Evolutionary conservation across 2,329 filamentous ascomycete species (phyloP).

Genomic region (Albifimbria verrucaria): DNA sequence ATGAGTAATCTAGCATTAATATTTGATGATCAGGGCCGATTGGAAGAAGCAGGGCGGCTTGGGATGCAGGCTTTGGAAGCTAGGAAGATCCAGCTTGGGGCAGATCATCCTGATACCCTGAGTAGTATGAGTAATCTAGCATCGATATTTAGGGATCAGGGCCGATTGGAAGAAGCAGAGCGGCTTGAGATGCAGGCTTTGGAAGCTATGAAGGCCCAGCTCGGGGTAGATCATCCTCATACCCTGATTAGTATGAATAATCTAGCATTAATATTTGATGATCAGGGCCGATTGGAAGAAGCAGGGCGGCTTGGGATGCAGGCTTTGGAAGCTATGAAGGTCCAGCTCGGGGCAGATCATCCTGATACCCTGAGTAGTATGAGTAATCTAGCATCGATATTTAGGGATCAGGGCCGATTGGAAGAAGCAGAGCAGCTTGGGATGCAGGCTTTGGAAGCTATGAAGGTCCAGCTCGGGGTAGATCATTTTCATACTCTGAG

Average conservation of each 20-base stretch:
- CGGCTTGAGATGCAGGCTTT: not conserved
- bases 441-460: too few relatives aligned
- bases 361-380: too few relatives aligned
- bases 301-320: not conserved
- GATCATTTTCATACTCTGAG: slow-evolving; percentile 5
- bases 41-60: too few relatives aligned
- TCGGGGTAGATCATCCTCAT: not conserved
- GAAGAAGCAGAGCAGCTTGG: too few relatives aligned
- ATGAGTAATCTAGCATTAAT: too few relatives aligned
- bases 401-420: too few relatives aligned
- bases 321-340: too few relatives aligned
- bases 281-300: not conserved
- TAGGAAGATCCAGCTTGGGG: slow-evolving; percentile 6
- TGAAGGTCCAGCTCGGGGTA: not conserved
- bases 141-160: not conserved
- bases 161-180: not conserved
- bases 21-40: too few relatives aligned
- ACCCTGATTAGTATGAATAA: too few relatives aligned
- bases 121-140: slow-evolving; percentile 7
- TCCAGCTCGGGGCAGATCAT: too few relatives aligned
- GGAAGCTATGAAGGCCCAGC: not conserved
- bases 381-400: too few relatives aligned
- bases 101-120: slow-evolving; percentile 9
- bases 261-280: not conserved
- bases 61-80: too few relatives aligned